Conservation (phyloP, 257 asterid species). For the Nyctanthes arbortristis region DNA sequence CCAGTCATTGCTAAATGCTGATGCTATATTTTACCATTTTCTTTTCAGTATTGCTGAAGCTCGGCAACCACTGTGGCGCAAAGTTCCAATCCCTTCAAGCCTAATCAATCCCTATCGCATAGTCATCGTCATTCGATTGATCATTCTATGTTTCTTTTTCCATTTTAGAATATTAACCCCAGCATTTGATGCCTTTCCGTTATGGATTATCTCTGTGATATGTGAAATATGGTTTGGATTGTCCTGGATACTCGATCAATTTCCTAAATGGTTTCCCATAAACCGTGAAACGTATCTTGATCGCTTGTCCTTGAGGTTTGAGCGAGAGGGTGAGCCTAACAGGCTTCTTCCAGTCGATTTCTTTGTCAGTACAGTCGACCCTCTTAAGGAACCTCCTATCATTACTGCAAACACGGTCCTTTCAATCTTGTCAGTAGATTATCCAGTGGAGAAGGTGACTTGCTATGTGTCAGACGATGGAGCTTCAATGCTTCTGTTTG, state of each 20-base stretch:
- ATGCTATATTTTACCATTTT: not conserved
- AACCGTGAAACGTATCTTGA: constrained; percentile 83
- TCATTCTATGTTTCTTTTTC: constrained; percentile 68
- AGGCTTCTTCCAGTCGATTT: constrained; percentile 56
- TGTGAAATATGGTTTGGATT: constrained; percentile 87
- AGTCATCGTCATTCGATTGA: constrained; percentile 64
- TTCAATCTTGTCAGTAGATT: constrained; percentile 74
- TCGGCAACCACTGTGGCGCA: constrained; percentile 84
- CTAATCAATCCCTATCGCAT: constrained; percentile 75
- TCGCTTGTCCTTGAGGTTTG: constrained; percentile 72
- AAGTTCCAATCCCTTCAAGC: constrained; percentile 76
- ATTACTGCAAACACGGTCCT: constrained; percentile 82
- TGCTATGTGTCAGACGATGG: constrained; percentile 93
- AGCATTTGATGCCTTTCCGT: constrained; percentile 70
- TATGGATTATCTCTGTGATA: constrained; percentile 78
- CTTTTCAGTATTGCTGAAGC: constrained; percentile 72
- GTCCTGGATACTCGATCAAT: constrained; percentile 89
- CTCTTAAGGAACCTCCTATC: constrained; percentile 85
- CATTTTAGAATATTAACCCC: constrained; percentile 75
- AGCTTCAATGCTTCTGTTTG: constrained; percentile 87
- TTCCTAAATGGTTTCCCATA: constrained; percentile 84
- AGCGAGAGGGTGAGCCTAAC: constrained; percentile 68
- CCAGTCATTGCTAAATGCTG: constrained; percentile 9
- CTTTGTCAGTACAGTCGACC: constrained; percentile 76
- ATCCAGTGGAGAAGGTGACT: constrained; percentile 74